phyloP scores from a whole-genome alignment of 345 rosid species.

The Eutrema japonicum region DNA sequence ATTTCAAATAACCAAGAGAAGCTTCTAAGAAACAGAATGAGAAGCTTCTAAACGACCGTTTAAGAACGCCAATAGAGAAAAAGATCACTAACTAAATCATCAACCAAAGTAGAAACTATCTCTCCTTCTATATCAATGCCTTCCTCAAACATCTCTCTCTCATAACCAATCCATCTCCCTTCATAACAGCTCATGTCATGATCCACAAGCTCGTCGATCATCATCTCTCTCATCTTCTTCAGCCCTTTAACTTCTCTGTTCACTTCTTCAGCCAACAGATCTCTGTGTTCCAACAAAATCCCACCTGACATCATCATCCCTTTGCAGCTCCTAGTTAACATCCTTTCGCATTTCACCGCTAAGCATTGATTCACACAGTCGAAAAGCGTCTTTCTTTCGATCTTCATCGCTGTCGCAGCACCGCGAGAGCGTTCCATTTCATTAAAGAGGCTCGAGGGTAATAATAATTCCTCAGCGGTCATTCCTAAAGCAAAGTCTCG shows the following conservation, averaged over 20 bases:
- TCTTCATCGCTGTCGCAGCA: constrained; percentile 45
- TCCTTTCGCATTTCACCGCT: constrained; percentile 59
- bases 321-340: constrained; percentile 58
- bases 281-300: constrained; percentile 53
- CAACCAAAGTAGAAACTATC: constrained; percentile 60
- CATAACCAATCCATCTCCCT: constrained; percentile 85
- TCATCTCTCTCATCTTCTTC: constrained; percentile 73
- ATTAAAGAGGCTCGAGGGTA: constrained; percentile 69
- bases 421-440: constrained; percentile 59
- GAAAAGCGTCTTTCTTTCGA: constrained; percentile 62
- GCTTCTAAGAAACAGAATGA: neutral
- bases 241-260: constrained; percentile 68
- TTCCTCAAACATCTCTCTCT: constrained; percentile 64
- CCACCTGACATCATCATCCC: constrained; percentile 52
- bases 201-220: constrained; percentile 93
- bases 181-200: constrained; percentile 81
- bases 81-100: constrained; percentile 66
- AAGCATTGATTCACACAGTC: constrained; percentile 77
- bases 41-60: constrained; percentile 20
- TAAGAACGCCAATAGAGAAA: constrained; percentile 26
- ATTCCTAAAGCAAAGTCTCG: constrained; percentile 65
- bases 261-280: constrained; percentile 67
- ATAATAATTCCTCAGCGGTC: constrained; percentile 41
- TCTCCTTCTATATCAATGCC: constrained; percentile 65
- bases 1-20: constrained; percentile 7